A percentile compares a stretch with the other conserved stretches of the same genome.
Evolutionary conservation across 305 asterid species (phyloP).

Genomic region (Solanum hybrid): DNA sequence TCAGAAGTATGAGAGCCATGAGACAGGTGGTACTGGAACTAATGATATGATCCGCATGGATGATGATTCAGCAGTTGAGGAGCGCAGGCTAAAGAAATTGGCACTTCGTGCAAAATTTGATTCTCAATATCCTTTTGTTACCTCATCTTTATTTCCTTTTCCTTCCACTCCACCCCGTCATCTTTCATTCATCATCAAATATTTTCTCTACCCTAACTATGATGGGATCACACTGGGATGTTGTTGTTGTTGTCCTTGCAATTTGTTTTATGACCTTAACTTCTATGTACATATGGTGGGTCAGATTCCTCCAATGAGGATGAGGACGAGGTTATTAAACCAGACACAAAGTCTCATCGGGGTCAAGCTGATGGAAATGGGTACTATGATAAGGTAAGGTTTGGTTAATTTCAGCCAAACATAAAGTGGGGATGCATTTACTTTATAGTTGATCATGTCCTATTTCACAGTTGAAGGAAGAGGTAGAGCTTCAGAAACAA

Average conservation of each 20-base stretch:
- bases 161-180: not conserved
- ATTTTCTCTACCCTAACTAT: not conserved
- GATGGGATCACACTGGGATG: not conserved
- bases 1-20: constrained; percentile 43
- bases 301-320: constrained; percentile 61
- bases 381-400: constrained; percentile 64
- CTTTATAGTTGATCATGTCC: constrained; percentile 5
- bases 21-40: constrained; percentile 20
- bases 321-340: constrained; percentile 38
- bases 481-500: constrained; percentile 78
- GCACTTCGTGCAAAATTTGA: constrained; percentile 93
- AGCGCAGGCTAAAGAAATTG: constrained; percentile 74
- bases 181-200: not conserved
- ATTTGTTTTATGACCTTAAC: constrained; percentile 49
- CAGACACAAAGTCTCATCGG: constrained; percentile 32
- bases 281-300: constrained; percentile 40
- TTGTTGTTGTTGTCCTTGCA: not conserved
- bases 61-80: constrained; percentile 45
- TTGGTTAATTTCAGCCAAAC: constrained; percentile 11
- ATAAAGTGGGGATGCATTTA: not conserved
- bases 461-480: constrained; percentile 66
- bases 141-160: constrained; percentile 6
- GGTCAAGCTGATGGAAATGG: constrained; percentile 61
- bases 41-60: constrained; percentile 18
- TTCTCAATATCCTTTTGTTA: constrained; percentile 67